Evolutionary conservation across 2,329 filamentous ascomycete species (phyloP).

Genomic region (Botryotinia calthae): DNA sequence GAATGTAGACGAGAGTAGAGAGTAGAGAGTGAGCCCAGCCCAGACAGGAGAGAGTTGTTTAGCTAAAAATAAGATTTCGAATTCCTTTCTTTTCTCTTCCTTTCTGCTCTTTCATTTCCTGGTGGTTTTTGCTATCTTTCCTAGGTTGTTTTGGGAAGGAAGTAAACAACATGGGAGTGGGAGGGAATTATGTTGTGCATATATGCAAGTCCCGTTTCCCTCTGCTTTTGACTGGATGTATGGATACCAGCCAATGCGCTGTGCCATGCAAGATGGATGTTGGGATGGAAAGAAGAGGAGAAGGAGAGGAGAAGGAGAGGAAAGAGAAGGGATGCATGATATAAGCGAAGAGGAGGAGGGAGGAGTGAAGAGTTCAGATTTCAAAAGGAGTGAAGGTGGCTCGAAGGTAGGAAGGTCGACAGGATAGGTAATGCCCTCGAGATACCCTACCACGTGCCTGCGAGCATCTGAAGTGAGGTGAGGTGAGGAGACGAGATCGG

Average conservation of each 20-base stretch:
- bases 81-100: neutral
- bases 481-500: neutral
- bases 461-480: neutral
- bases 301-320: neutral
- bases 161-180: neutral
- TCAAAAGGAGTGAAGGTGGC: neutral
- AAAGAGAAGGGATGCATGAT: neutral
- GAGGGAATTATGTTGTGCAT: conserved; percentile 19
- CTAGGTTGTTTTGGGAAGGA: neutral
- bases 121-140: neutral
- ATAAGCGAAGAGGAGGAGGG: neutral
- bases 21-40: neutral
- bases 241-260: neutral
- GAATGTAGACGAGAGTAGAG: neutral
- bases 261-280: conserved; percentile 10
- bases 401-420: neutral
- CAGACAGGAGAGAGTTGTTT: neutral
- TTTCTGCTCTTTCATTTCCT: neutral
- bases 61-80: neutral
- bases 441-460: no score
- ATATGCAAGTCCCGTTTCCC: conserved; percentile 7
- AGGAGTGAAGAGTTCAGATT: neutral
- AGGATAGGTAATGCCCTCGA: no score
- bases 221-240: neutral
- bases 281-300: neutral